Conservation (phyloP, 2,329 filamentous ascomycete species). For the Neofusicoccum laricinum region DNA sequence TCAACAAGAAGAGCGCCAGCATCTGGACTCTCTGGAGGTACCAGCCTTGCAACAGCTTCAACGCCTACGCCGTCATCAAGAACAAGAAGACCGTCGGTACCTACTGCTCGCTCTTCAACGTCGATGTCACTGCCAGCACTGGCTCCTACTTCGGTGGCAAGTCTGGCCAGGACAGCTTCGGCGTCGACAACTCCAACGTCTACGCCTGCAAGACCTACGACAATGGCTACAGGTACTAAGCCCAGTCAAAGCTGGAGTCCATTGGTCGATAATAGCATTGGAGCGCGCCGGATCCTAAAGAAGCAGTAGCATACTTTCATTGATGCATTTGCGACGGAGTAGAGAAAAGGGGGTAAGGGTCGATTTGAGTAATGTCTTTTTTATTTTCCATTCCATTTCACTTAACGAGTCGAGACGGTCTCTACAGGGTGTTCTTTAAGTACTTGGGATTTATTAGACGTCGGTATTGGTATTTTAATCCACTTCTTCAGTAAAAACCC, state of each 20-base stretch:
- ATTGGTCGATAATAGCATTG: no score
- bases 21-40: constrained; percentile 1
- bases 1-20: not conserved
- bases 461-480: not conserved
- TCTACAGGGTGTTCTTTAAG: not conserved
- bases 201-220: not conserved
- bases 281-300: no score
- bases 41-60: constrained; percentile 32
- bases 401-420: not conserved
- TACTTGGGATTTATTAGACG: not conserved
- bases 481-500: not conserved
- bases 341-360: not conserved
- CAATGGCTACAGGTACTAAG: not conserved
- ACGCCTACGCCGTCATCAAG: constrained; percentile 32
- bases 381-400: not conserved
- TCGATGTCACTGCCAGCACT: not conserved
- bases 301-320: not conserved
- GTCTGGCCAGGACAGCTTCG: not conserved
- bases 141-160: not conserved
- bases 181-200: not conserved
- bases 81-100: constrained; percentile 23
- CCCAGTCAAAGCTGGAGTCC: no score
- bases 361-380: not conserved
- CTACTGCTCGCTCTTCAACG: constrained; percentile 24
- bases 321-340: not conserved